Evolutionary conservation across 2,329 filamentous ascomycete genomes (phyloP).

Genomic region (Balansia obtecta): DNA sequence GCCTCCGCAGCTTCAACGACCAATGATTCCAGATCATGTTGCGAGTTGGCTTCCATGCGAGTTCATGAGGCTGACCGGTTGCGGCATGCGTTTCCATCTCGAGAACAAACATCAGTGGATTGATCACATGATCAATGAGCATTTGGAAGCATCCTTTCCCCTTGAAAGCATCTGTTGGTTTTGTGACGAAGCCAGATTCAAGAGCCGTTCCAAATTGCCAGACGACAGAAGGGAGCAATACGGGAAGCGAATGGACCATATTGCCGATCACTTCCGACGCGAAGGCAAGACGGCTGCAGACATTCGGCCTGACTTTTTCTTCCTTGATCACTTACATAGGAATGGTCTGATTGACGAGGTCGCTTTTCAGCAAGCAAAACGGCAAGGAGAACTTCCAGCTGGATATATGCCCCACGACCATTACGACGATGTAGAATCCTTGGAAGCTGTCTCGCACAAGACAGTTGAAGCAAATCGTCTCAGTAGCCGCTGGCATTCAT

Average conservation of each 20-base stretch:
- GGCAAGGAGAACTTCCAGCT: constrained; percentile 19
- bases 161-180: constrained; percentile 33
- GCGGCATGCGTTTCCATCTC: constrained; percentile 23
- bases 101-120: constrained; percentile 31
- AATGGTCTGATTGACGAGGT: constrained; percentile 16
- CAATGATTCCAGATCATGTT: constrained; percentile 4
- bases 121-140: constrained; percentile 27
- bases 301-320: constrained; percentile 26
- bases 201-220: constrained; percentile 4
- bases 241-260: constrained; percentile 34
- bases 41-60: constrained; percentile 30
- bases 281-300: constrained; percentile 11
- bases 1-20: constrained; percentile 6
- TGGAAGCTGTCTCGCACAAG: neutral
- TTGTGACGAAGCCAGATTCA: constrained; percentile 27
- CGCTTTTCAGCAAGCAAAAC: constrained; percentile 11
- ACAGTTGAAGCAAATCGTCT: neutral
- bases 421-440: neutral
- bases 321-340: constrained; percentile 25
- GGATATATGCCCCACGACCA: neutral
- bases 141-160: constrained; percentile 25
- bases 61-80: constrained; percentile 24
- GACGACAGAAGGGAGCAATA: constrained; percentile 18
- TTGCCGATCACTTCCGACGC: constrained; percentile 28
- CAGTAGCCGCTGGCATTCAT: neutral